Percentiles rank a stretch among this genome's conserved stretches.
phyloP scores from a whole-genome alignment of 306 rosid genomes.

The Lathyrus tuberosus region DNA sequence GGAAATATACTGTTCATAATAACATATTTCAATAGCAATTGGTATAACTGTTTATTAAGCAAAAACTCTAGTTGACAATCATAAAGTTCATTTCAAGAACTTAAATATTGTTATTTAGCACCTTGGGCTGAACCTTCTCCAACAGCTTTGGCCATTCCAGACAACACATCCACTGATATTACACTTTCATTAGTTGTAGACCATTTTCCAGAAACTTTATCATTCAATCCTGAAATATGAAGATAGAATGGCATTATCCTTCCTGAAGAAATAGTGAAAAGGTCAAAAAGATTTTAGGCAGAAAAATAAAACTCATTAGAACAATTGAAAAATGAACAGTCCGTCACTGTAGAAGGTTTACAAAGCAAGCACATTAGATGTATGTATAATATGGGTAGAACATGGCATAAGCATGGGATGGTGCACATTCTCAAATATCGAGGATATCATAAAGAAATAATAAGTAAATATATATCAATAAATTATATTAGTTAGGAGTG shows the following conservation, averaged over 20 bases:
- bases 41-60: conserved; percentile 28
- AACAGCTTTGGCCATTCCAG: conserved; percentile 76
- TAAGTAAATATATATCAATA: neutral
- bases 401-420: neutral
- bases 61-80: conserved; percentile 30
- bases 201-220: conserved; percentile 80
- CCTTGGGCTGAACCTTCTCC: conserved; percentile 92
- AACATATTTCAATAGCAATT: conserved; percentile 34
- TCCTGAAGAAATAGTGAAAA: conserved; percentile 4
- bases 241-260: conserved; percentile 32
- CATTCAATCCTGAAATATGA: conserved; percentile 63
- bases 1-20: conserved; percentile 67
- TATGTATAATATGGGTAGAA: neutral
- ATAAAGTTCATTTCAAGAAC: conserved; percentile 33
- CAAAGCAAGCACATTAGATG: neutral
- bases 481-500: neutral
- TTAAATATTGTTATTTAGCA: conserved; percentile 40
- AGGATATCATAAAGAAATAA: neutral
- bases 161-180: conserved; percentile 56
- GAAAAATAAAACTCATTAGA: conserved; percentile 10
- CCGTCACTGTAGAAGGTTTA: conserved; percentile 16
- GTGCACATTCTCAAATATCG: neutral
- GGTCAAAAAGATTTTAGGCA: conserved; percentile 5
- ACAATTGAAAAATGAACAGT: conserved; percentile 18
- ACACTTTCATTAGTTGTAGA: conserved; percentile 69